Evolutionary conservation across 352 stramenopile genomes (phyloP), one percentile per base, ranked within the genome.

Genomic region (Globisporangium middletonii): DNA sequence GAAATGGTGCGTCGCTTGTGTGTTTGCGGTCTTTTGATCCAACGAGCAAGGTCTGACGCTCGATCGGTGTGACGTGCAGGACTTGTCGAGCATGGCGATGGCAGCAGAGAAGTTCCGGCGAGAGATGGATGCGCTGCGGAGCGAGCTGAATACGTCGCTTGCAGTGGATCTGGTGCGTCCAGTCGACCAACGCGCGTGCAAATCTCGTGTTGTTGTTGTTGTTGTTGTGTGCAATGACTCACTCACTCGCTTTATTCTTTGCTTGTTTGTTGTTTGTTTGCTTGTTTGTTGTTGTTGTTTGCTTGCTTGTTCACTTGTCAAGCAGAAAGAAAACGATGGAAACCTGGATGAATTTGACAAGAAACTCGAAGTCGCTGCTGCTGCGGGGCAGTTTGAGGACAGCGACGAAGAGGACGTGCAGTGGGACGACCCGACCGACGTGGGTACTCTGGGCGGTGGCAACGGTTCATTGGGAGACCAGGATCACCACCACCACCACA

Each of bases 111-210:
- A 83, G 43, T 95, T 95, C 63, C 83, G 85, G 60, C 73, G 59
- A 64, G 85, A 95, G 69, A 93, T 95, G 85, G 78, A 95, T 59
- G 79, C 79, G 1, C 86, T 91, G 77, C 73, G 79, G 30, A 72
- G 87, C n/a, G 68, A 83, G 45, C 62, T 79, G 9, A 61, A 75
- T 33, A 65, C 65, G 35, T 60, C 64, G 1, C 19, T 44, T n/a
- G 67, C 71, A 33, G 44, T 62, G n/a, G 60, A 70, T 13, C 49
- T 69, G 63, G 75, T 84, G 67, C 56, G 62, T 33, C 4, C 19
- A 16, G 4, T 33, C 16, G 5, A 9, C 13, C 18, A 11, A 27
- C n/a, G 38, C 33, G 18, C 13, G 12, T 45, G 33, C 11, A 13
- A 6, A 12, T 1, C n/a, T n/a, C 7, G 30, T 26, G 19, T 19